phyloP scores from a whole-genome alignment of 345 rosid species.

The Reutealis trisperma region DNA sequence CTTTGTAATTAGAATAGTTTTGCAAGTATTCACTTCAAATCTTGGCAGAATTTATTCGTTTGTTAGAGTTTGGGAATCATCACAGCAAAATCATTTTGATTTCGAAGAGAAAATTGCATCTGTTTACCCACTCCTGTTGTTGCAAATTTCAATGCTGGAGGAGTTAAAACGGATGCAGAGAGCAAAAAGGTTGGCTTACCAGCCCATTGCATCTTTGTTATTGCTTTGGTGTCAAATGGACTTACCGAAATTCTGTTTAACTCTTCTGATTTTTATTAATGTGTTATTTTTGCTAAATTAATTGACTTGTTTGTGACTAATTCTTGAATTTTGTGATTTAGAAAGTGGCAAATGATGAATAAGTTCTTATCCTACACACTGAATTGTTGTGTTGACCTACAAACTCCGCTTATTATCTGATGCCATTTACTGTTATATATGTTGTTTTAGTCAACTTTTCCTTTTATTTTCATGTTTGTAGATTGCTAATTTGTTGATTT shows the following conservation, averaged over 20 bases:
- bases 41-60: background rate
- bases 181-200: slow-evolving; percentile 58
- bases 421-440: slow-evolving; percentile 26
- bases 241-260: slow-evolving; percentile 33
- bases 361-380: slow-evolving; percentile 51
- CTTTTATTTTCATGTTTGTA: too few species aligned
- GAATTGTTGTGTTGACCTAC: slow-evolving; percentile 40
- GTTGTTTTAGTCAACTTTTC: too few species aligned
- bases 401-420: slow-evolving; percentile 64
- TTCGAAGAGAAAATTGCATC: slow-evolving; percentile 37
- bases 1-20: background rate
- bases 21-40: background rate
- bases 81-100: background rate
- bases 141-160: slow-evolving; percentile 30
- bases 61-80: background rate
- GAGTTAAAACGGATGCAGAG: slow-evolving; percentile 56
- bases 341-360: slow-evolving; percentile 45
- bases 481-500: too few species aligned
- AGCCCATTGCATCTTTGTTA: slow-evolving; percentile 45
- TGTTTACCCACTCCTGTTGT: slow-evolving; percentile 46
- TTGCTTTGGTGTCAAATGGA: slow-evolving; percentile 65
- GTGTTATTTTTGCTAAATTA: background rate
- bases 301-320: background rate
- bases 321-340: too few species aligned
- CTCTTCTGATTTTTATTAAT: too few species aligned